Evolutionary conservation across 352 stramenopile genomes (phyloP), one percentile per base, ranked within the genome.

Genomic region (Globisporangium paroecandrum): DNA sequence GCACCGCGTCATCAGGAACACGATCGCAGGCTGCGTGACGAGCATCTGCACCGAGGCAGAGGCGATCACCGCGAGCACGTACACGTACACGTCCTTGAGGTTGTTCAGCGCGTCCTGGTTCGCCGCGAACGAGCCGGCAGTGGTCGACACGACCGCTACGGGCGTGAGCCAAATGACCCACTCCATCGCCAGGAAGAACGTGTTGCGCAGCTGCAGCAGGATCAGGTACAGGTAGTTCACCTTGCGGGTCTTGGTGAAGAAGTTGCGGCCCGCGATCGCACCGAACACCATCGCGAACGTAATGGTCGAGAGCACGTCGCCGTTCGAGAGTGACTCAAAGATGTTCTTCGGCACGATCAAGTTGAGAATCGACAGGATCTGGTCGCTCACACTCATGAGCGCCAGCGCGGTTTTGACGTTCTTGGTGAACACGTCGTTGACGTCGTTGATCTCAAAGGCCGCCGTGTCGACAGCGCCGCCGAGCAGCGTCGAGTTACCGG

Each of bases 181-280:
- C 68, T 91, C 75, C 64, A 93, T 81, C 15, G 82, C 69, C 34
- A 90, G 55, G 63, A 92, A 90, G 65, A 92, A 85, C 20, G 82
- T 83, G 69, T 91, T 89, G 58, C 83, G 83, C 6, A 89, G 64
- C 69, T 93, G 85, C 7, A 92, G 60, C 24, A 90, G 64, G 58
- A 82, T 66, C 27, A 89, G 63, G 69, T 92, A 92, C 18, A 90
- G 32, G 65, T 90, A 90, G 56, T 90, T 89, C n/a, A 87, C 69
- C 5, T 57, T 64, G 3, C 79, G 76, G 1, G 81, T 82, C 65
- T 86, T 88, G 63, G 75, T 84, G 59, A 89, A 89, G 68, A 79
- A 89, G 57, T 64, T 83, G 34, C 77, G 77, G 0, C 82, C 84
- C 4, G 82, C 80, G 43, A 91, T 73, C 0, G 80, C 78, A 1